phyloP scores from a whole-genome alignment of 176 grass and related monocot species.

The Calamus simplicifolius region DNA sequence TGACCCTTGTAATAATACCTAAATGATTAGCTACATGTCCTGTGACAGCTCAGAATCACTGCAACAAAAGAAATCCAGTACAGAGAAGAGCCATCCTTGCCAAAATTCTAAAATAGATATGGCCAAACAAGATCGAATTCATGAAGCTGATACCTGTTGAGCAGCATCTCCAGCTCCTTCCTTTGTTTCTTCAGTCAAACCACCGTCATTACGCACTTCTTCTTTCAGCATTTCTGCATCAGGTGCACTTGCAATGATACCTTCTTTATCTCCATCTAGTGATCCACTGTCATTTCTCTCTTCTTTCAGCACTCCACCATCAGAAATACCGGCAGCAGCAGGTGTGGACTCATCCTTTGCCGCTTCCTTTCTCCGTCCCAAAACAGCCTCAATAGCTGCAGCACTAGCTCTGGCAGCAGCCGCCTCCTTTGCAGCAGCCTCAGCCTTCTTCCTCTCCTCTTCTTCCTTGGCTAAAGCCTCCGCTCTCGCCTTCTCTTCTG shows the following conservation, averaged over 20 bases:
- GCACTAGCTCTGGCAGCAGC: constrained; percentile 74
- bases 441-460: constrained; percentile 54
- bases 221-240: not conserved
- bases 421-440: constrained; percentile 49
- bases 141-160: constrained; percentile 3
- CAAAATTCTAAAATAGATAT: too few species aligned
- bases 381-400: constrained; percentile 64
- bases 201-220: not conserved
- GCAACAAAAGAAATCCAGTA: too few species aligned
- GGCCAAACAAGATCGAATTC: not conserved
- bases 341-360: constrained; percentile 12
- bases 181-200: not conserved
- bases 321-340: not conserved
- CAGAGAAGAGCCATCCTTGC: too few species aligned
- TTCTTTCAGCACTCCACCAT: constrained; percentile 24
- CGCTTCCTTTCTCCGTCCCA: constrained; percentile 48
- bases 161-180: not conserved
- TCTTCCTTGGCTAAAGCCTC: constrained; percentile 70
- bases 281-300: constrained; percentile 21
- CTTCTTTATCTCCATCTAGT: constrained; percentile 10
- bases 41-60: too few species aligned
- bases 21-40: too few species aligned
- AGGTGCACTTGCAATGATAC: constrained; percentile 30
- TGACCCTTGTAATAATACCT: too few species aligned
- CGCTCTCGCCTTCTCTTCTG: constrained; percentile 49